phyloP scores from a whole-genome alignment of 1,284 basidiomycete genomes.

The Puccinia hordei region DNA sequence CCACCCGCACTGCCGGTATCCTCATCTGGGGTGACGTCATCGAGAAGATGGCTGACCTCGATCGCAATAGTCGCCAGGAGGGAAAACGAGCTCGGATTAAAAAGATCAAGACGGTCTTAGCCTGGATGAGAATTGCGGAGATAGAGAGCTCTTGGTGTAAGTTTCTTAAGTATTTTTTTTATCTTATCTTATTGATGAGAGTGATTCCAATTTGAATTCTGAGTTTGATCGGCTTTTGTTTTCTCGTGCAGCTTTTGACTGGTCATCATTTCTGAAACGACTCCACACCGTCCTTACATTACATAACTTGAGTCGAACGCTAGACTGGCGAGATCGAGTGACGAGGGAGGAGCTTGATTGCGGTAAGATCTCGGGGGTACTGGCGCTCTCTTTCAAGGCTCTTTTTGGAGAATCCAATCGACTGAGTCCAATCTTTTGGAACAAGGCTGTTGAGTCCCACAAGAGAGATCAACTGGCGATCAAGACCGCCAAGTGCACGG shows the following conservation, averaged over 20 bases:
- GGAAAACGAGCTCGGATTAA: conserved; percentile 5
- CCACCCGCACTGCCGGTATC: not conserved
- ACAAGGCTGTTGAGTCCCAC: conserved; percentile 43
- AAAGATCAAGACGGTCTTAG: conserved; percentile 51
- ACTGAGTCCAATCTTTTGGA: conserved; percentile 52
- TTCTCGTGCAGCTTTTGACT: conserved; percentile 46
- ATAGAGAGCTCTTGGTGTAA: conserved; percentile 54
- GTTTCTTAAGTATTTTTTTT: conserved; percentile 2
- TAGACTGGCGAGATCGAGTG: conserved; percentile 52
- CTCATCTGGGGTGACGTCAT: conserved; percentile 37
- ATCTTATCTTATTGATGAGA: not conserved
- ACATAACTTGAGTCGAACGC: conserved; percentile 53
- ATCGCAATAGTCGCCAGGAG: conserved; percentile 4
- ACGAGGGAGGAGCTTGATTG: conserved; percentile 25
- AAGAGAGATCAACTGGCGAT: conserved; percentile 51
- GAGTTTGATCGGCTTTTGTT: not conserved
- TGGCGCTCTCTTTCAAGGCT: conserved; percentile 52
- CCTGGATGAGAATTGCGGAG: conserved; percentile 55
- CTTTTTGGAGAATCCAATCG: conserved; percentile 39
- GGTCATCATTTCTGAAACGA: conserved; percentile 51
- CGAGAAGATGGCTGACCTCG: conserved; percentile 20
- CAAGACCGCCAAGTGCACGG: not conserved
- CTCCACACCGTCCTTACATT: conserved; percentile 54
- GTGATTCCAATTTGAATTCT: not conserved
- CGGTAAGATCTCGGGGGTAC: conserved; percentile 53